A percentile compares a stretch with the other conserved stretches of the same genome.
phyloP scores from a whole-genome alignment of 2,329 filamentous ascomycete genomes.

The Pseudocercospora crystallina region DNA sequence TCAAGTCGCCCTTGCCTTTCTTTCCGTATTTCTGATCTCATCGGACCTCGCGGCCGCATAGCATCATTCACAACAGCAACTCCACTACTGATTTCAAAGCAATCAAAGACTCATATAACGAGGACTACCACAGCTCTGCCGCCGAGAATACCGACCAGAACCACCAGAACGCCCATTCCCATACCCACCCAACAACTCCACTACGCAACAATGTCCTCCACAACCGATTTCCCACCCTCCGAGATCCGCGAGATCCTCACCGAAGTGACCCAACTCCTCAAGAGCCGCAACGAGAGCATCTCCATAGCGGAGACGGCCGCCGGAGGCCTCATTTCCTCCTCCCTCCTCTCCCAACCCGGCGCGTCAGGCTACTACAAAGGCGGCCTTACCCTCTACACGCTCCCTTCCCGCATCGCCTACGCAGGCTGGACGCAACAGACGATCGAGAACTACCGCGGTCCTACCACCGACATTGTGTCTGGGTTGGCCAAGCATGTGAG shows the following conservation, averaged over 20 bases:
- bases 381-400: constrained; percentile 61
- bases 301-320: constrained; percentile 64
- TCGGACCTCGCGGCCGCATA: no score
- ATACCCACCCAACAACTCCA: no score
- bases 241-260: constrained; percentile 45
- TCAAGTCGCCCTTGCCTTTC: no score
- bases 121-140: no score
- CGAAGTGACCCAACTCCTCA: constrained; percentile 56
- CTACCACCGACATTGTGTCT: constrained; percentile 58
- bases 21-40: no score
- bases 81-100: no score
- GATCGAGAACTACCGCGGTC: constrained; percentile 57
- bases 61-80: no score
- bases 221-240: constrained; percentile 40
- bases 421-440: constrained; percentile 60
- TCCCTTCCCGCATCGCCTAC: constrained; percentile 57
- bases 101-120: no score
- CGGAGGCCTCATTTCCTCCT: constrained; percentile 61
- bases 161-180: no score
- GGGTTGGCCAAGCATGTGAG: constrained; percentile 58
- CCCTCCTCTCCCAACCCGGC: constrained; percentile 59
- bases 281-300: constrained; percentile 56
- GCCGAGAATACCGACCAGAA: no score
- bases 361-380: constrained; percentile 61
- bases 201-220: no score